phyloP scores from a whole-genome alignment of 495 filamentous ascomycete species.

The Penicillium simplicissimum region DNA sequence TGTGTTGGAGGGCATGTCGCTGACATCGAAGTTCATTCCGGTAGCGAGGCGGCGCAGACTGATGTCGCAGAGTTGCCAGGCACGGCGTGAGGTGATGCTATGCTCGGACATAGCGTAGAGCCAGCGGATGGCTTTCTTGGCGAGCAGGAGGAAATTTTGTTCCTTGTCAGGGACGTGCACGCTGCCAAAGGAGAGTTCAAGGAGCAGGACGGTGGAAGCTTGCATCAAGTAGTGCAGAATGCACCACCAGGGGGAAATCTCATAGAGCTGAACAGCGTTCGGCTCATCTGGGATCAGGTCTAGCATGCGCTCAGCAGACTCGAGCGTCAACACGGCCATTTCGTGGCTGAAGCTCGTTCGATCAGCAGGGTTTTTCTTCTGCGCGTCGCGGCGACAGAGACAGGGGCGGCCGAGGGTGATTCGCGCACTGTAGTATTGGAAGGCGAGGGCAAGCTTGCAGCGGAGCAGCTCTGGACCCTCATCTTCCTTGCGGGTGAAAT shows the following conservation, averaged over 20 bases:
- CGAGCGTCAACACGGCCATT: constrained; percentile 55
- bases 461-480: constrained; percentile 31
- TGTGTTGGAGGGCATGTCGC: constrained; percentile 37
- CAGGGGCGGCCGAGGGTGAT: constrained; percentile 62
- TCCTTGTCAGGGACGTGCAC: constrained; percentile 57
- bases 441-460: constrained; percentile 44
- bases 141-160: constrained; percentile 43
- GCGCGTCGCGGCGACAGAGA: constrained; percentile 57
- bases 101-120: constrained; percentile 53
- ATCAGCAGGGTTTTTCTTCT: constrained; percentile 32
- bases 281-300: constrained; percentile 53
- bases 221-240: constrained; percentile 68
- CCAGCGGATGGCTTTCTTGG: constrained; percentile 59
- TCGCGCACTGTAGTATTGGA: constrained; percentile 57
- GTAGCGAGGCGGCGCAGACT: constrained; percentile 41
- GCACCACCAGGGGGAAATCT: constrained; percentile 65
- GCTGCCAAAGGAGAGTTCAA: constrained; percentile 59
- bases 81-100: constrained; percentile 56
- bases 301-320: constrained; percentile 55
- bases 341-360: constrained; percentile 53
- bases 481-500: constrained; percentile 42
- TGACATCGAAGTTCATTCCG: constrained; percentile 45
- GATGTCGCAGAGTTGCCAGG: constrained; percentile 57
- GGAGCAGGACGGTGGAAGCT: constrained; percentile 58
- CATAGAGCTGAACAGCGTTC: constrained; percentile 50